phyloP scores from a whole-genome alignment of 2,329 filamentous ascomycete genomes.

The Biscogniauxia mediterranea region DNA sequence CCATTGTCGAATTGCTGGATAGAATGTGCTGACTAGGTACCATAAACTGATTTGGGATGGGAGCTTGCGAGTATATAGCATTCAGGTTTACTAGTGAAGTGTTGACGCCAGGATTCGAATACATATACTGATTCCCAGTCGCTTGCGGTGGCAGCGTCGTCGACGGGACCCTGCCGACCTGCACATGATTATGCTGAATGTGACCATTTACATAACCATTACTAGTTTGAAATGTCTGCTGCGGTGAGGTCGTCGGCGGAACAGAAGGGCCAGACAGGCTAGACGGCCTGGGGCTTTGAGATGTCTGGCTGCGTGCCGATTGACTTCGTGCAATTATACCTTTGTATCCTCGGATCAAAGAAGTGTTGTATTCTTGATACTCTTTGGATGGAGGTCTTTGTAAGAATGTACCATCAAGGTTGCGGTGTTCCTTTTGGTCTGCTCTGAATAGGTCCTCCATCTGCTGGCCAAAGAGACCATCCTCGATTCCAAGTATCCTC shows the following conservation, averaged over 20 bases:
- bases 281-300: slow-evolving; percentile 7
- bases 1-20: slow-evolving; percentile 2
- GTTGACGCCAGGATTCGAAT: slow-evolving; percentile 13
- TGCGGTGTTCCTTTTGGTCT: slow-evolving; percentile 35
- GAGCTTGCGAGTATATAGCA: slow-evolving; percentile 3
- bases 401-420: slow-evolving; percentile 19
- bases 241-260: slow-evolving; percentile 6
- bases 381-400: slow-evolving; percentile 1
- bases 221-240: slow-evolving; percentile 3
- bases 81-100: slow-evolving; percentile 8
- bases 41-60: slow-evolving; percentile 1
- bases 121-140: slow-evolving; percentile 7
- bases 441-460: slow-evolving; percentile 38
- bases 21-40: slow-evolving; percentile 6
- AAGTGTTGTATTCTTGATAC: slow-evolving; percentile 22
- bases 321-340: slow-evolving; percentile 10
- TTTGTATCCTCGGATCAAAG: slow-evolving; percentile 19
- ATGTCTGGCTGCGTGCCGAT: background rate
- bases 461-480: slow-evolving; percentile 32
- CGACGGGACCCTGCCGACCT: slow-evolving; percentile 5
- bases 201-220: slow-evolving; percentile 5
- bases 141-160: background rate
- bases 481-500: slow-evolving; percentile 43
- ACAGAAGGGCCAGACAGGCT: slow-evolving; percentile 3
- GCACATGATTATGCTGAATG: slow-evolving; percentile 4